Base-by-base conservation (phyloP, 345 rosid genomes). In the Abelmoschus esculentus region DNA sequence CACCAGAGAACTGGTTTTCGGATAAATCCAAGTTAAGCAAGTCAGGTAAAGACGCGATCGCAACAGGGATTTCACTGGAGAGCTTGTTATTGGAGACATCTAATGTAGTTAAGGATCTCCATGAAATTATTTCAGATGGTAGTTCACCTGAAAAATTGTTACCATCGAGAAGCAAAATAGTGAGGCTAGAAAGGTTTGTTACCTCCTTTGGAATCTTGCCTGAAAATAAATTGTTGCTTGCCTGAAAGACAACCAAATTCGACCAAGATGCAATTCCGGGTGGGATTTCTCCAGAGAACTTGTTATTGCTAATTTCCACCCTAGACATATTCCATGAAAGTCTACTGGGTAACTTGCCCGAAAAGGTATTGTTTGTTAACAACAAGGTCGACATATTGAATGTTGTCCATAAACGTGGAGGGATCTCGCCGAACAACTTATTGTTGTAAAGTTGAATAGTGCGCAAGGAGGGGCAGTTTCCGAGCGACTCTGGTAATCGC, bases 351-450 rank as follows among this genome's bases (percentile, higher is more conserved):
- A 95, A 83, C n/a, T 66, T 19, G 6, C 99, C 98, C n/a, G 90
- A 87, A 76, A 91, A 81, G 2, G 78, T 79, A 68, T 95, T 95
- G 70, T 82, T 67, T 65, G 91, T 85, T 44, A 95, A 60, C 83
- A 66, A 71, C 70, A 93, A 47, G 75, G 77, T 79, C 14, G 79
- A 82, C 78, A 95, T 50, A 34, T 78, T 77, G 78, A 18, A 26
- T 50, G 78, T 72, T 9, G 84, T 82, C 99, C 99, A 95, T 46
- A 95, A 71, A 13, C 86, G 80, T 0, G 71, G 36, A 59, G 99
- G 99, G 74, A 95, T 73, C 77, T 86, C 86, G 13, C 99, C 96
- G 3, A 88, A 86, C 80, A 95, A 88, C 32, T 59, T 72, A 84
- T 95, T 95, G 72, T 77, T 69, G 57, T 81, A 80, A 62, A 93